Evolutionary conservation across 257 asterid genomes (phyloP).

Genomic region (Solanum clarkiae): DNA sequence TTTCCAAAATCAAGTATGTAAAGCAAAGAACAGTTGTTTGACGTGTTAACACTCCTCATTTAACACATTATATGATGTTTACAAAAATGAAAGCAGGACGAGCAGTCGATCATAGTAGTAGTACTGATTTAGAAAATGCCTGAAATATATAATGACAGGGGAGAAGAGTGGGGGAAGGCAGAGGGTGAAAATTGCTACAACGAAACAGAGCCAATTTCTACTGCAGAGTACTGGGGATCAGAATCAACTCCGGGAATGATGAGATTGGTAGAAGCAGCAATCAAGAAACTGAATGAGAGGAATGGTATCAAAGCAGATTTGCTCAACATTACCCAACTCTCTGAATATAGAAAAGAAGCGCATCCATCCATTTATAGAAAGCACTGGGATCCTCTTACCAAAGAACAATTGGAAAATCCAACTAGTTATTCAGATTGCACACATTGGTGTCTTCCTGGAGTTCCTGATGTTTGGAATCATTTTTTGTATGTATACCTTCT

Average conservation of each 20-base stretch:
- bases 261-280: slow-evolving; percentile 23
- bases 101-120: not conserved
- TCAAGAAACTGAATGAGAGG: slow-evolving; percentile 9
- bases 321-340: slow-evolving; percentile 50
- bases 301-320: slow-evolving; percentile 32
- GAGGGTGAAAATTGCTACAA: slow-evolving; percentile 26
- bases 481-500: slow-evolving; percentile 38
- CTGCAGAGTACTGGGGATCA: slow-evolving; percentile 23
- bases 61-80: not conserved
- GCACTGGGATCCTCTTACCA: slow-evolving; percentile 3
- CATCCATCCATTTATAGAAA: slow-evolving; percentile 46
- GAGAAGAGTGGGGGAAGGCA: slow-evolving; percentile 24
- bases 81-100: not conserved
- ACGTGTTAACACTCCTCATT: not conserved
- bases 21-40: not conserved
- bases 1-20: not conserved
- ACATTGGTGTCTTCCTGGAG: slow-evolving; percentile 83
- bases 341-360: slow-evolving; percentile 53
- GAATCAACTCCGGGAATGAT: slow-evolving; percentile 26
- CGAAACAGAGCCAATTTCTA: slow-evolving; percentile 22
- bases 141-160: slow-evolving; percentile 13
- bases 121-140: not conserved
- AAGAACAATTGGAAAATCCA: slow-evolving; percentile 25
- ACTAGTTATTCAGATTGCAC: slow-evolving; percentile 39
- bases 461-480: slow-evolving; percentile 74